Conservation (phyloP, 805 yeast species). For the Tetrapisispora arboricola region DNA sequence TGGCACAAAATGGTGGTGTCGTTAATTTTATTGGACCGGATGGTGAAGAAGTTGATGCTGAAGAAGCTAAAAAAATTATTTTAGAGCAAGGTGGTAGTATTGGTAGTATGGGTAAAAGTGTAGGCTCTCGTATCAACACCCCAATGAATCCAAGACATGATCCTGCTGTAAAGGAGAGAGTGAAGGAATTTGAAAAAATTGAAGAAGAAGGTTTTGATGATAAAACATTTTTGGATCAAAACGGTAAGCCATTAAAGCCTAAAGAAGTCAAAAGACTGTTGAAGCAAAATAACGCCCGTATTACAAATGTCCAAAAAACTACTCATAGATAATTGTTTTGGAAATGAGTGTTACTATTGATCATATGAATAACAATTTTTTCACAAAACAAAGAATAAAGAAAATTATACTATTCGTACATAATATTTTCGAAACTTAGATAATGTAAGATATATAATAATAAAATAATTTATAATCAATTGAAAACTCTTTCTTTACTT, state of each 20-base stretch:
- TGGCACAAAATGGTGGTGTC: slow-evolving; percentile 17
- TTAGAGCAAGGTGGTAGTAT: slow-evolving; percentile 20
- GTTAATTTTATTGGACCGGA: slow-evolving; percentile 30
- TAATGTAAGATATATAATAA: neutral
- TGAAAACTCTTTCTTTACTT: no score
- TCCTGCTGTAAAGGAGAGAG: slow-evolving; percentile 1
- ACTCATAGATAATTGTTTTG: neutral
- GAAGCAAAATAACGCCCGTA: slow-evolving; percentile 5
- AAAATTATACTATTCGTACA: neutral
- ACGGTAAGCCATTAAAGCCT: slow-evolving; percentile 4
- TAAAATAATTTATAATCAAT: neutral
- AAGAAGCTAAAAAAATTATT: slow-evolving; percentile 21
- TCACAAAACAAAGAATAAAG: no score
- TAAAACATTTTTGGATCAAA: slow-evolving; percentile 2
- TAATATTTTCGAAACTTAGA: neutral
- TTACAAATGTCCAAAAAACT: slow-evolving; percentile 2
- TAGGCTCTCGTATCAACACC: neutral
- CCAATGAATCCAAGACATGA: slow-evolving; percentile 1
- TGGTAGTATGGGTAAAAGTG: slow-evolving; percentile 3
- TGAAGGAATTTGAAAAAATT: slow-evolving; percentile 2
- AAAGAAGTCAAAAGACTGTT: slow-evolving; percentile 3
- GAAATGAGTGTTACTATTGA: neutral
- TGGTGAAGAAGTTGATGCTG: slow-evolving; percentile 31
- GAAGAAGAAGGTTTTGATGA: slow-evolving; percentile 1
- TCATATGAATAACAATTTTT: no score